Evolutionary conservation across 768 basidiomycete species (phyloP).

Genomic region (Neoboletus brunneissimus): DNA sequence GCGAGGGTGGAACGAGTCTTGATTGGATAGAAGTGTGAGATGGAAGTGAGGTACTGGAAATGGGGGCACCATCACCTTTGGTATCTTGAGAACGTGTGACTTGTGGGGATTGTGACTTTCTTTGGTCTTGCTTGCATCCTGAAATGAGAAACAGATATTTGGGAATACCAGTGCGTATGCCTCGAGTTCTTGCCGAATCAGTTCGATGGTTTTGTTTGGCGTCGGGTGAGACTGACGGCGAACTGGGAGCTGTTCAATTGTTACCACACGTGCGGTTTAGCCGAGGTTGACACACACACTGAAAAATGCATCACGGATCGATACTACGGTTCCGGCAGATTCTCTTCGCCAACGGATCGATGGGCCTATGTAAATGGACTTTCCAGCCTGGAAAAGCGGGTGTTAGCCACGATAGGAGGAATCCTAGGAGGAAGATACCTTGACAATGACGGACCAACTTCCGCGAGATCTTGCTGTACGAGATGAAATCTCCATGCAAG

Average conservation of each 20-base stretch:
- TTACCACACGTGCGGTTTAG: conserved; percentile 3
- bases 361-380: conserved; percentile 65
- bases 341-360: conserved; percentile 76
- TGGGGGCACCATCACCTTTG: conserved; percentile 49
- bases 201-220: conserved; percentile 56
- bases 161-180: conserved; percentile 71
- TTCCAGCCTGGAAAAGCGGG: conserved; percentile 50
- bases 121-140: conserved; percentile 45
- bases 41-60: conserved; percentile 12
- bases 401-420: not conserved
- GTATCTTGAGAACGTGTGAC: conserved; percentile 54
- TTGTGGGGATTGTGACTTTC: conserved; percentile 35
- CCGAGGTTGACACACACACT: conserved; percentile 51
- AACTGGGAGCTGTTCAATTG: conserved; percentile 62
- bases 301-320: conserved; percentile 86
- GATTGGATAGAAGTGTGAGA: conserved; percentile 21
- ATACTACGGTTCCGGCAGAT: conserved; percentile 74
- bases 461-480: conserved; percentile 60
- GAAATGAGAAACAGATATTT: conserved; percentile 63
- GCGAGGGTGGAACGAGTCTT: conserved; percentile 65
- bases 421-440: conserved; percentile 43
- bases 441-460: conserved; percentile 75
- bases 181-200: conserved; percentile 71
- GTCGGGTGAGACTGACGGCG: conserved; percentile 70
- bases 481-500: conserved; percentile 78